Percentiles rank a stretch among this genome's conserved stretches.
Evolutionary conservation across 2,329 filamentous ascomycete species (phyloP).

Genomic region (Kalmusia sp.): DNA sequence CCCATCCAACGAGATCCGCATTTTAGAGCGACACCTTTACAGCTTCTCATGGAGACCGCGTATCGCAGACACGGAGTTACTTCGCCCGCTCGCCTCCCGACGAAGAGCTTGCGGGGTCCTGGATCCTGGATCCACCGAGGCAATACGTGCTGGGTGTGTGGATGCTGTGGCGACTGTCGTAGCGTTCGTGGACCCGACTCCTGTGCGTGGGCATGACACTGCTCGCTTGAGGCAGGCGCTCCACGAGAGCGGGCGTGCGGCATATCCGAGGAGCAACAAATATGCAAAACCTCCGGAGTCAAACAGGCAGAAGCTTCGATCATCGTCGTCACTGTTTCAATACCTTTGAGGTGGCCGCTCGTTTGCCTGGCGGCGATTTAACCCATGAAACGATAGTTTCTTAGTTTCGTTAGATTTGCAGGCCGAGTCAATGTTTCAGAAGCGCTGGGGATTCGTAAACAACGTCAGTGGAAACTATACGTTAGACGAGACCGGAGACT

Average conservation of each 20-base stretch:
- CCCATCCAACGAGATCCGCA: background rate
- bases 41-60: background rate
- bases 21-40: background rate
- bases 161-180: background rate
- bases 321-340: background rate
- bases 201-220: background rate
- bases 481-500: background rate
- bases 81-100: no score
- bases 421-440: constrained; percentile 1
- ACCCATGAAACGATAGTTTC: constrained; percentile 8
- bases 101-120: background rate
- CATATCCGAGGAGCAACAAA: background rate
- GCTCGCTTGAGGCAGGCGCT: background rate
- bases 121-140: background rate
- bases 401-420: no score
- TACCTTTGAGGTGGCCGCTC: background rate
- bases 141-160: background rate
- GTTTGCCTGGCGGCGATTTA: background rate
- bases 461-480: background rate
- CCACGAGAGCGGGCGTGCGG: background rate
- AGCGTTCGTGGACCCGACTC: background rate
- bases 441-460: background rate
- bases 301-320: background rate
- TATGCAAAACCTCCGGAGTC: background rate
- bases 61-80: no score